Base-by-base conservation (phyloP, 345 rosid species). In the Excoecaria agallocha region DNA sequence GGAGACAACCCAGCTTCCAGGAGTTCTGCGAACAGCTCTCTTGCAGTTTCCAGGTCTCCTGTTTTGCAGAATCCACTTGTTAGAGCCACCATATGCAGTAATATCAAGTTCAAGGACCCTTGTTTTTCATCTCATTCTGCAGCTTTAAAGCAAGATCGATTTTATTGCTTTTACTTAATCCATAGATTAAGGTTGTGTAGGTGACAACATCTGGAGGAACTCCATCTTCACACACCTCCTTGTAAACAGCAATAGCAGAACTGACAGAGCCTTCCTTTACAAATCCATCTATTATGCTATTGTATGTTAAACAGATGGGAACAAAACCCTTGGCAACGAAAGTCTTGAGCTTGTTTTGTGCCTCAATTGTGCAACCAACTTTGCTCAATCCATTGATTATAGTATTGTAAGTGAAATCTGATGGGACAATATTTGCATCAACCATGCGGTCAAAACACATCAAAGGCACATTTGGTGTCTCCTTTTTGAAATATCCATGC, bases 331-430 rank as follows among this genome's bases (percentile, higher is more conserved):
- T 71, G 16, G 77, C 82, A 10, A 76, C 78, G 76, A 87, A 83
- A 72, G 72, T 82, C 85, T 68, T 77, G 82, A 94, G 76, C 78
- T 52, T 41, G 25, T 85, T 86, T 77, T 74, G 80, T 62, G 93
- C 94, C 74, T 86, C 87, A 15, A 78, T 81, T 56, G 91, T 78
- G 60, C 79, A 83, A 72, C 94, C 93, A 63, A 64, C 76, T 88
- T 80, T 88, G 84, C 92, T 85, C 76, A 92, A 72, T 43, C 92
- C 97, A 64, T 84, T 83, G 41, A 92, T 86, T 38, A 88, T 46
- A 25, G 76, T 86, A 71, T 90, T 84, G 78, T 72, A 86, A 30
- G 91, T 85, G 77, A 77, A 84, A 73, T 86, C 91, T 6, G 85
- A 81, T 49, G 89, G 91, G 68, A 67, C 74, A 59, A 89, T 74